Evolutionary conservation across 2,329 filamentous ascomycete genomes (phyloP), one percentile per base, ranked within the genome.

Genomic region (Daldinia sp.): DNA sequence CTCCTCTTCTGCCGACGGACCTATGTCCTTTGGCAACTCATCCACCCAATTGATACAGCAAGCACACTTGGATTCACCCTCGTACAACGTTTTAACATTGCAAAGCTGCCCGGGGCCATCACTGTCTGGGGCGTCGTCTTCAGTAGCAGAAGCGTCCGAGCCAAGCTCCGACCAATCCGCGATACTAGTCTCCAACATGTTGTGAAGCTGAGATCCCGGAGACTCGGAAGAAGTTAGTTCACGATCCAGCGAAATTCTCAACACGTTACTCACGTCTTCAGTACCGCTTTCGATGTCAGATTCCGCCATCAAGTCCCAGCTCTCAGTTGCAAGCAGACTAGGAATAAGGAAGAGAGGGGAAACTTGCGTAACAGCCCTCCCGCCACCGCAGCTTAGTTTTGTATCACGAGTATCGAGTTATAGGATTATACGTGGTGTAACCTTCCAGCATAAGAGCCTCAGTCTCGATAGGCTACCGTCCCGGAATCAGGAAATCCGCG

Each of bases 21-120:
- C 60, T 11, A 73, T 34, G 9, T 66, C 64, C 2, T 60, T 21
- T 0, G 73, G 72, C 4, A 67, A 19, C 32, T 74, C 63, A 1
- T 70, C 63, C 21, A 72, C 67, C 73, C 73, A 74, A 45, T 74
- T 73, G 39, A 72, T 61, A 48, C 73, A 75, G 50, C 73, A 75
- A 8, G 50, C 34, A 55, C 73, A 75, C 30, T 70, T 72, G 1
- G 55, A 58, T 4, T 69, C 67, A 1, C 73, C 73, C 41, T 73
- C 71, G 30, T 72, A 75, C 11, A 75, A 58, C 13, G 34, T 59
- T 34, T 68, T 67, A 3, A 63, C 45, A 17, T 52, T 58, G 15
- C 58, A 65, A 23, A 57, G 32, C 17, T 66, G 32, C 2, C 59
- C 59, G n/a, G 54, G 15, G 7, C 30, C 21, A 19, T 62, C 54